Evolutionary conservation across 345 rosid genomes (phyloP).

Genomic region (Turnera subulata): DNA sequence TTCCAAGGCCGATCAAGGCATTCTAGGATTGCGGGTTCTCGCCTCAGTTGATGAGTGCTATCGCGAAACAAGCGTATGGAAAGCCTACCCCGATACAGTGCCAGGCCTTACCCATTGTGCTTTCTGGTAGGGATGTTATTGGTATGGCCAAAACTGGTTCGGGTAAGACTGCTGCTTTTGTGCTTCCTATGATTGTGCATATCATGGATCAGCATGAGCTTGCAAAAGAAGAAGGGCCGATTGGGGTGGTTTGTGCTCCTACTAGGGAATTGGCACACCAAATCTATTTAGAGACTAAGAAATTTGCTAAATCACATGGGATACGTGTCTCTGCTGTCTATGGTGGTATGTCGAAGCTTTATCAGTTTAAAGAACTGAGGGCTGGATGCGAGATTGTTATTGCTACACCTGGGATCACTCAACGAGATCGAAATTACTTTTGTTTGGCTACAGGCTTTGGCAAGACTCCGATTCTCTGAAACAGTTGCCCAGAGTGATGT

Average conservation of each 20-base stretch:
- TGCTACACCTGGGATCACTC: slow-evolving; percentile 95
- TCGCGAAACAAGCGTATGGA: slow-evolving; percentile 82
- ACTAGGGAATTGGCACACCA: slow-evolving; percentile 97
- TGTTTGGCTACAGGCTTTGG: slow-evolving; percentile 60
- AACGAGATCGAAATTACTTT: slow-evolving; percentile 4
- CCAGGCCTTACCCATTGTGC: slow-evolving; percentile 81
- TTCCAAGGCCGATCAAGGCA: slow-evolving; percentile 69
- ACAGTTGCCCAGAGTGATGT: slow-evolving; percentile 96
- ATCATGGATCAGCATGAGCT: slow-evolving; percentile 98
- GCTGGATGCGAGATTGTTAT: slow-evolving; percentile 92
- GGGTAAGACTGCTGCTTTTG: slow-evolving; percentile 98
- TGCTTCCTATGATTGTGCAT: slow-evolving; percentile 94
- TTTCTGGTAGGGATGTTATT: slow-evolving; percentile 87
- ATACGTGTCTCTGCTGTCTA: slow-evolving; percentile 87
- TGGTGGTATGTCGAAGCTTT: slow-evolving; percentile 98
- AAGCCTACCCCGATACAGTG: slow-evolving; percentile 86
- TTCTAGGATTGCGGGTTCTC: slow-evolving; percentile 93
- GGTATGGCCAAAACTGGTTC: slow-evolving; percentile 99
- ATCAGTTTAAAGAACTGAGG: slow-evolving; percentile 96
- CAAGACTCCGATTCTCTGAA: slow-evolving; percentile 93
- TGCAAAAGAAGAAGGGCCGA: slow-evolving; percentile 86
- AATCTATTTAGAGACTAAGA: slow-evolving; percentile 84
- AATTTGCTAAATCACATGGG: slow-evolving; percentile 80
- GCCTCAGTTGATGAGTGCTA: slow-evolving; percentile 70
- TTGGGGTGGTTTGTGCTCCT: slow-evolving; percentile 95